Evolutionary conservation across 768 basidiomycete genomes (phyloP).

Genomic region (Tricholoma sp.): DNA sequence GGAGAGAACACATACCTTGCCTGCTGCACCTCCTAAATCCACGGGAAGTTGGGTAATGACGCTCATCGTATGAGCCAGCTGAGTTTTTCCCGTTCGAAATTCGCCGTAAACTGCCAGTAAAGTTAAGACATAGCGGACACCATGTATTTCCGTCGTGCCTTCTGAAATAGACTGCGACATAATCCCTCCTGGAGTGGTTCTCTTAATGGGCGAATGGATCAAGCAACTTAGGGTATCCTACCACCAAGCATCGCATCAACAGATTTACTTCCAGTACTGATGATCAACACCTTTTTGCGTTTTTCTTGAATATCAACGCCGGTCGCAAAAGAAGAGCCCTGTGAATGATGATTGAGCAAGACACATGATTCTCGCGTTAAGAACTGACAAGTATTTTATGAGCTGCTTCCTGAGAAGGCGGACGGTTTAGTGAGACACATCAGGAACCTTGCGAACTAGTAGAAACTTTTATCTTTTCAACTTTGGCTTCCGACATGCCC

Average conservation of each 20-base stretch:
- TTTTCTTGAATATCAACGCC: slow-evolving; percentile 89
- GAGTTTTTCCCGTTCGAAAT: slow-evolving; percentile 94
- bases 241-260: slow-evolving; percentile 90
- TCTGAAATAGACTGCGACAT: slow-evolving; percentile 94
- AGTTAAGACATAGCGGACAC: not conserved
- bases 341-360: not conserved
- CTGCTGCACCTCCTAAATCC: slow-evolving; percentile 86
- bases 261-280: slow-evolving; percentile 91
- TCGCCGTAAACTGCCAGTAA: slow-evolving; percentile 78
- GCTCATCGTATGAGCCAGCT: slow-evolving; percentile 93
- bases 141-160: slow-evolving; percentile 36
- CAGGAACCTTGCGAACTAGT: slow-evolving; percentile 1
- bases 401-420: slow-evolving; percentile 67
- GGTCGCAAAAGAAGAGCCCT: slow-evolving; percentile 91
- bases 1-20: slow-evolving; percentile 50
- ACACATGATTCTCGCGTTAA: not conserved
- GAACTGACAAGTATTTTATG: slow-evolving; percentile 70
- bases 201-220: not conserved
- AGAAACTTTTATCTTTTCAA: slow-evolving; percentile 88
- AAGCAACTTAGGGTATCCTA: slow-evolving; percentile 23
- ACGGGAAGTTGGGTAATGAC: slow-evolving; percentile 85
- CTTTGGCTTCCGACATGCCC: slow-evolving; percentile 97
- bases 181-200: slow-evolving; percentile 59
- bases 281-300: slow-evolving; percentile 69
- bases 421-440: not conserved